Conservation (phyloP, 352 stramenopile genomes). For the Phytophthora sp. region DNA sequence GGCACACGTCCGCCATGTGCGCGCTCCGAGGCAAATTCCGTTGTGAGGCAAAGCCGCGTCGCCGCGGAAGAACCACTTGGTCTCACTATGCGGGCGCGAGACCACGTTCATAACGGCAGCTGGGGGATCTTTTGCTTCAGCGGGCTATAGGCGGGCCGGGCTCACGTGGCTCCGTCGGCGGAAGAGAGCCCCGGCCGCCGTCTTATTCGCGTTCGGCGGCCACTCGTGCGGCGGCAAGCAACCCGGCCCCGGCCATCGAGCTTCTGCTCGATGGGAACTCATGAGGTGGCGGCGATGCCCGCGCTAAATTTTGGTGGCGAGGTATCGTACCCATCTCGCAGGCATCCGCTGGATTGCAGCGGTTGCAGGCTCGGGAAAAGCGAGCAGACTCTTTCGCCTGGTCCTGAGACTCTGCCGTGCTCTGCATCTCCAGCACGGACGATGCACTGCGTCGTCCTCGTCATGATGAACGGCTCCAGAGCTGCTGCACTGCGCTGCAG, state of each 20-base stretch:
- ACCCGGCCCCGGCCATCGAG: too few species aligned
- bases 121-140: constrained; percentile 26
- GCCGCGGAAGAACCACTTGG: constrained; percentile 17
- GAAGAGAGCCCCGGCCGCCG: neutral
- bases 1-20: constrained; percentile 24
- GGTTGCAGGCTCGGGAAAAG: constrained; percentile 18
- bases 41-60: constrained; percentile 24
- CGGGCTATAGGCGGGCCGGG: neutral
- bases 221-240: too few species aligned
- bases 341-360: constrained; percentile 28
- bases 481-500: too few species aligned
- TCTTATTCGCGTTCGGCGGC: constrained; percentile 11
- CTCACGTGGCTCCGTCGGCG: neutral
- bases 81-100: constrained; percentile 15
- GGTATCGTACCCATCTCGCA: constrained; percentile 23
- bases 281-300: neutral
- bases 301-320: constrained; percentile 23
- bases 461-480: too few species aligned
- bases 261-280: neutral
- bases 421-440: neutral
- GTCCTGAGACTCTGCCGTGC: constrained; percentile 11
- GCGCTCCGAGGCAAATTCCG: constrained; percentile 18
- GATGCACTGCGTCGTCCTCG: too few species aligned
- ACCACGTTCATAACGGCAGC: constrained; percentile 19
- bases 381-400: constrained; percentile 12